Base-by-base conservation (phyloP, 129 eudicot genomes). In the Chrysanthemum lavandulifolium region DNA sequence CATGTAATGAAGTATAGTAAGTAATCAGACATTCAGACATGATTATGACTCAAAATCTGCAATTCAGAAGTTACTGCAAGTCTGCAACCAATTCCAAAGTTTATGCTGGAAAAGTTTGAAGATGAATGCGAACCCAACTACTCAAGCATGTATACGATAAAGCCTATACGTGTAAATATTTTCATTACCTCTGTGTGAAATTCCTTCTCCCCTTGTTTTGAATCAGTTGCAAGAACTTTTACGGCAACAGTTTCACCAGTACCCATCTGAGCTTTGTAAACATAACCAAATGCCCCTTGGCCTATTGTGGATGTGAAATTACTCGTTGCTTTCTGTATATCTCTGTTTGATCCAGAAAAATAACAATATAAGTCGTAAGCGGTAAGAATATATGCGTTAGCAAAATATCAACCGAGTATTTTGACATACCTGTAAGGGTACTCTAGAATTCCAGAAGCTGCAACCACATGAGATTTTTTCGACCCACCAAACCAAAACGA, bases 261-360 rank as follows among this genome's bases (percentile, higher is more conserved):
- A 40, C 72, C 67, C 98, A 92, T 89, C 80, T 92, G 88, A 80
- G 98, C 98, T 84, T 80, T 92, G 68, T 92, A 92, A 65, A 92
- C 96, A 66, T 91, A 86, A 61, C 98, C 98, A 85, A 81, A 92
- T 51, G 98, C 96, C 67, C 98, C 98, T 82, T 89, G 89, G n/a
- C 98, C 98, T 67, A 92, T 92, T 76, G 83, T 71, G 16, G 96
- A 82, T 6, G 98, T 89, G 69, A 92, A 92, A 73, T 92, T 92
- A 58, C 55, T 77, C 29, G 98, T 92, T 14, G 96, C 98, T 80
- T 84, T 92, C 67, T 89, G 98, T 72, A 92, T 66, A 78, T 92
- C 98, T 85, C 98, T 92, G 85, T 53, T 76, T 25, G 55, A 69
- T 40, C 23, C 72, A 68, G 33, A 63, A 76, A 21, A 65, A 7